phyloP scores from a whole-genome alignment of 73 alveolate species.

The Tetrahymena thermophila region DNA sequence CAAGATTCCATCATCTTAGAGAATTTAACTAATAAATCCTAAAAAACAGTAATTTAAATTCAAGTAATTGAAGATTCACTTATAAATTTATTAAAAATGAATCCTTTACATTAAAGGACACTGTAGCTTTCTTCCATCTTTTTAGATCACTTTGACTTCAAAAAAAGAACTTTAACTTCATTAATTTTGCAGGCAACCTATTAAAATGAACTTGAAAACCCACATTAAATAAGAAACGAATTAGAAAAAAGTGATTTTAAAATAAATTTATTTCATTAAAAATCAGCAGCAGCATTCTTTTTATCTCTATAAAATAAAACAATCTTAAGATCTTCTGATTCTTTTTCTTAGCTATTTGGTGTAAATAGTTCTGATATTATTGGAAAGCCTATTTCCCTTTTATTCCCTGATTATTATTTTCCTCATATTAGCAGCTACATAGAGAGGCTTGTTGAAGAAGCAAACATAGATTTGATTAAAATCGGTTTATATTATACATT shows the following conservation, averaged over 20 bases:
- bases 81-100: neutral
- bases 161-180: neutral
- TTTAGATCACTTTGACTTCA: neutral
- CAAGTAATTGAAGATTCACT: neutral
- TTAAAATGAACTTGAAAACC: neutral
- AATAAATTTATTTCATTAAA: neutral
- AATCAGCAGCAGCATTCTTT: neutral
- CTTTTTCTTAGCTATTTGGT: neutral
- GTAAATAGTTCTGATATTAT: neutral
- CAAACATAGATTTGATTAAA: neutral
- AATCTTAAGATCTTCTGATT: neutral
- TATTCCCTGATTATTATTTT: neutral
- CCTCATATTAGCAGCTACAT: neutral
- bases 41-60: neutral
- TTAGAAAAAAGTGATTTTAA: neutral
- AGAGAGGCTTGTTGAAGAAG: neutral
- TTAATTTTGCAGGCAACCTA: neutral
- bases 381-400: neutral
- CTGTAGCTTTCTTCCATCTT: neutral
- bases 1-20: neutral
- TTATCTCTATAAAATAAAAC: neutral
- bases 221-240: neutral
- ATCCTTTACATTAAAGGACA: neutral
- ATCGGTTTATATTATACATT: neutral
- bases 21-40: neutral